These are phyloP conservation scores for Macrolepiota dolichaula DNA, from an alignment of 768 basidiomycete species.

Conservation along the genomic window DNA sequence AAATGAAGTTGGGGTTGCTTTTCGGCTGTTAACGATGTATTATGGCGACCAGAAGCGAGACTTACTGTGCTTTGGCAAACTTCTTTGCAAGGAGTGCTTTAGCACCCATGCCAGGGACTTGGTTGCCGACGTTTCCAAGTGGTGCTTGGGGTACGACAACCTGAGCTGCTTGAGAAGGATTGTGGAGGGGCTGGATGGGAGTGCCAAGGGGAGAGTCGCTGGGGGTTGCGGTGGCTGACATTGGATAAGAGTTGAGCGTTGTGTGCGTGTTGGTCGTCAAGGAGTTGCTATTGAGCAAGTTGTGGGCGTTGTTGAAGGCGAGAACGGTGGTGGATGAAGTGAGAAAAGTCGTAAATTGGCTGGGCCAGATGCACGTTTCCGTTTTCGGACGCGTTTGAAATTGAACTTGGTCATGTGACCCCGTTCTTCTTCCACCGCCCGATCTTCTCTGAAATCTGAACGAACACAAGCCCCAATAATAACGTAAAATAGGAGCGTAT, in stretches of 20 bases:
- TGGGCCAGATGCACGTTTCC: background rate
- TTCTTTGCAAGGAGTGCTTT: constrained; percentile 93
- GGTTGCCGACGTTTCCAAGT: constrained; percentile 61
- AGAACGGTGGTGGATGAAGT: background rate
- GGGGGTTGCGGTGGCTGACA: constrained; percentile 60
- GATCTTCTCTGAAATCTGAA: too few species aligned
- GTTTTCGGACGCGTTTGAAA: constrained; percentile 16
- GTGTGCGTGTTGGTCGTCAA: background rate
- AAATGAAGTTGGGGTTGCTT: constrained; percentile 86
- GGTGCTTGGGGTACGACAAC: constrained; percentile 79
- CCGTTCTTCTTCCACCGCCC: background rate
- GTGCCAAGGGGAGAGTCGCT: constrained; percentile 60
- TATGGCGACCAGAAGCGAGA: constrained; percentile 14
- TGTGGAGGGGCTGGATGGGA: constrained; percentile 81
- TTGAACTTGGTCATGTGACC: constrained; percentile 19
- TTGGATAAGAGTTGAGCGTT: constrained; percentile 14
- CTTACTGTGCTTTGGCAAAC: constrained; percentile 86
- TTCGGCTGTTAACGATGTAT: constrained; percentile 10
- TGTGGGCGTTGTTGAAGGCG: constrained; percentile 9
- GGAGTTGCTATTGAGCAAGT: background rate
- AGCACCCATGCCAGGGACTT: constrained; percentile 73
- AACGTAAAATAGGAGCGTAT: too few species aligned
- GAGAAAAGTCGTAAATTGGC: background rate
- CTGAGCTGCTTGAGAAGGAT: constrained; percentile 77
- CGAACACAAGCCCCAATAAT: too few species aligned